Evolutionary conservation across 2,329 filamentous ascomycete species (phyloP), one percentile per base, ranked within the genome.

Genomic region (Beauveria pseudobassiana): DNA sequence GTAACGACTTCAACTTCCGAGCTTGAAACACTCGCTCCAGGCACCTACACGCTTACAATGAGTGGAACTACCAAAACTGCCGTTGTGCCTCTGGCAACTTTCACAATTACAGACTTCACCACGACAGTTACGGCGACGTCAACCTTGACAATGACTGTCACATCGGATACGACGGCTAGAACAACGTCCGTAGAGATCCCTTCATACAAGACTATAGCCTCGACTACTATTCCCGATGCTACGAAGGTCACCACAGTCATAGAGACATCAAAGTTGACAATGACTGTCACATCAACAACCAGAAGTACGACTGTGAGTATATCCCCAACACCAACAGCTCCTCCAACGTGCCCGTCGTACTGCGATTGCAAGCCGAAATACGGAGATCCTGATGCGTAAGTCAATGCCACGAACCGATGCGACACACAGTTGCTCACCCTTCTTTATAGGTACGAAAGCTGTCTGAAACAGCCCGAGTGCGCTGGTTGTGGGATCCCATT

Each of bases 321-420:
- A 30, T 20, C 46, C 5, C 45, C 56, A 6, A 24, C 18, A 16
- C 14, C 52, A 26, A 55, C 53, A 52, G n/a, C 22, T 14, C 46
- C 52, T 52, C 53, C 60, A 46, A 38, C 46, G 38, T 57, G 54
- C 38, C 52, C 53, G 20, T 45, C 60, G 46, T 62, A 61, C 51
- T 61, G 59, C 45, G 51, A 55, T 24, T 61, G 59, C 30, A 24
- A 49, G 30, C 59, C 59, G 9, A 61, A 61, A 22, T 61, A 61
- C 43, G 59, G 59, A 24, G 30, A 61, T 50, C 34, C 51, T 43
- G 59, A 61, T 16, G 43, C 53, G 59, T 61, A 43, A 55, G 59
- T 54, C 10, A 8, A 22, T 22, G 2, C 2, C 16, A 34, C 3
- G 4, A 5, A 14, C 20, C 7, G 8, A 60, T 10, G 3, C 4